These are phyloP conservation scores for Blastocystis sp. DNA, from an alignment of 352 stramenopile species.

Conservation along the genomic window DNA sequence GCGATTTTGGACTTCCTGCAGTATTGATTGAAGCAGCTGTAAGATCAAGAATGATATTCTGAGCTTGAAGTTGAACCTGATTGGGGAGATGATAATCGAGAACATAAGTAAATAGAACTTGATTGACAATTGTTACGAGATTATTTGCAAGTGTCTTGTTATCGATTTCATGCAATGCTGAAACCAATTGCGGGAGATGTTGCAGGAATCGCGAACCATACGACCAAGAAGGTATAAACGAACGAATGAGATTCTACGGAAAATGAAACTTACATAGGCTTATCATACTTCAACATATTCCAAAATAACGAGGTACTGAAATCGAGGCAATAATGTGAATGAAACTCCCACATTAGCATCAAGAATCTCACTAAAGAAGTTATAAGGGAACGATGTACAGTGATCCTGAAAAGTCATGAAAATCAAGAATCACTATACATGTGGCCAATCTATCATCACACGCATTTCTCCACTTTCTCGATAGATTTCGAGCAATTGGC, in stretches of 20 bases:
- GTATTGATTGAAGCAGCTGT: conserved; percentile 4
- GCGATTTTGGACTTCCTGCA: neutral
- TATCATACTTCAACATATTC: conserved; percentile 30
- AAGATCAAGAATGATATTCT: conserved; percentile 18
- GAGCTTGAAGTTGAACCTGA: neutral
- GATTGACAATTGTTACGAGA: conserved; percentile 10
- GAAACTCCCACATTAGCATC: neutral
- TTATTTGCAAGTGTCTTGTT: conserved; percentile 36
- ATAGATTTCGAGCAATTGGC: neutral
- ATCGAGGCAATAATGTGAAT: conserved; percentile 19
- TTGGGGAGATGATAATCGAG: neutral
- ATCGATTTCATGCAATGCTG: conserved; percentile 11
- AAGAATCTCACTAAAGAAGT: conserved; percentile 35
- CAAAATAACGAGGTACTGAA: neutral
- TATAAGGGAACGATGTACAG: neutral
- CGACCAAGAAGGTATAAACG: neutral
- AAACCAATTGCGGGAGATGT: neutral
- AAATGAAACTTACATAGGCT: neutral
- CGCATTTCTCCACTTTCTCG: neutral
- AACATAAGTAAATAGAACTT: conserved; percentile 28
- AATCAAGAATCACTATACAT: no score
- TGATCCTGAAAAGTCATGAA: no score
- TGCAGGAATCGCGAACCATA: neutral
- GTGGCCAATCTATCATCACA: neutral
- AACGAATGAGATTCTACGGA: neutral